Conservation (phyloP, 2,329 filamentous ascomycete species). For the Chalaropsis ovoidea region DNA sequence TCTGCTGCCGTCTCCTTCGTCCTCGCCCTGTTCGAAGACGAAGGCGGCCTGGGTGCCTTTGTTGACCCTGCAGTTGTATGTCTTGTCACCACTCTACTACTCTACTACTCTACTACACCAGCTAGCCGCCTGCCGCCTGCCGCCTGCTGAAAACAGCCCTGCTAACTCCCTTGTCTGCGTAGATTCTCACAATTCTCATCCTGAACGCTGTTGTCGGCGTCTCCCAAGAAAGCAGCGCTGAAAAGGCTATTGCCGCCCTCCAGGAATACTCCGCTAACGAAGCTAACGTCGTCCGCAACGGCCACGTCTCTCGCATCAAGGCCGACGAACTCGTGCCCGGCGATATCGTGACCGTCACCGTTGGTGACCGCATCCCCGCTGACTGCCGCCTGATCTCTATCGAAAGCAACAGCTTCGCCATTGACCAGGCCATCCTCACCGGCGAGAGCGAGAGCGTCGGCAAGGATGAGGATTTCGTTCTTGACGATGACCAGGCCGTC, state of each 20-base stretch:
- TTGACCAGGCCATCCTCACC: constrained; percentile 94
- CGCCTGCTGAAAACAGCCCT: background rate
- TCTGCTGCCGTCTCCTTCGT: constrained; percentile 91
- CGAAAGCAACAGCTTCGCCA: constrained; percentile 92
- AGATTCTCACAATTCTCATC: constrained; percentile 95
- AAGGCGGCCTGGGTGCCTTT: constrained; percentile 91
- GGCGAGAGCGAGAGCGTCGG: constrained; percentile 95
- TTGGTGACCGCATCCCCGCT: constrained; percentile 88
- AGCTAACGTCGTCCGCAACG: constrained; percentile 79
- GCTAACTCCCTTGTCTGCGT: background rate
- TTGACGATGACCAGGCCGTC: constrained; percentile 74
- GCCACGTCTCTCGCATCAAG: constrained; percentile 67
- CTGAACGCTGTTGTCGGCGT: constrained; percentile 96
- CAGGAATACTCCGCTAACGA: constrained; percentile 99
- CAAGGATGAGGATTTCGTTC: constrained; percentile 59
- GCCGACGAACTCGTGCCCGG: constrained; percentile 96
- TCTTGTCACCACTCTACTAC: constrained; percentile 28
- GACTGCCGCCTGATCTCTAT: constrained; percentile 85
- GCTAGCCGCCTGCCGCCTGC: background rate
- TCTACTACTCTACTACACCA: background rate
- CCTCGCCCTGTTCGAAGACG: constrained; percentile 83
- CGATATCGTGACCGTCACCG: constrained; percentile 76
- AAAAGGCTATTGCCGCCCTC: constrained; percentile 94
- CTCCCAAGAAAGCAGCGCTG: constrained; percentile 95
- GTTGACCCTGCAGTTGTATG: constrained; percentile 89